Conservation (phyloP, 345 rosid genomes). For the Firmiana major region DNA sequence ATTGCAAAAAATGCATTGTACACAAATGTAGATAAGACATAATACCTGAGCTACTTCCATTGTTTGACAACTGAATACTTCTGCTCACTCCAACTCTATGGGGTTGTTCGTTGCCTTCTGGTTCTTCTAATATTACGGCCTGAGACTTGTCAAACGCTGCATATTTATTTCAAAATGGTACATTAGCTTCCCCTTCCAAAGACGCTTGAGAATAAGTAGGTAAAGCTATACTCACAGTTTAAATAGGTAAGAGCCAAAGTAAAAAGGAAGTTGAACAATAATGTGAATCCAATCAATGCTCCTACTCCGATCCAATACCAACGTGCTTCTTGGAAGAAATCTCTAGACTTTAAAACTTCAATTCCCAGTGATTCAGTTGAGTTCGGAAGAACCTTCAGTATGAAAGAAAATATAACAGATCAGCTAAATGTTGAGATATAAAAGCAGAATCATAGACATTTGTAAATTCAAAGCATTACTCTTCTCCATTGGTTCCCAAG, state of each 20-base stretch:
- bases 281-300: conserved; percentile 45
- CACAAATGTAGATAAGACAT: neutral
- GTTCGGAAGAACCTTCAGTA: conserved; percentile 21
- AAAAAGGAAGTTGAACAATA: conserved; percentile 46
- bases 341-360: conserved; percentile 40
- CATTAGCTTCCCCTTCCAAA: neutral
- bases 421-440: neutral
- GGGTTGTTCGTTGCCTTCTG: conserved; percentile 22
- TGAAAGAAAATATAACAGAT: neutral
- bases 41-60: conserved; percentile 29
- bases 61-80: conserved; percentile 26
- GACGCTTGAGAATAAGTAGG: conserved; percentile 8
- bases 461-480: conserved; percentile 33
- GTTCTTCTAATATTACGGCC: conserved; percentile 40
- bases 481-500: conserved; percentile 61
- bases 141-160: conserved; percentile 59
- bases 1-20: neutral
- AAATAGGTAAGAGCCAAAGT: conserved; percentile 51
- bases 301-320: conserved; percentile 83
- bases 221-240: conserved; percentile 35
- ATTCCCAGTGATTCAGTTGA: conserved; percentile 38
- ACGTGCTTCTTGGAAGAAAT: conserved; percentile 34
- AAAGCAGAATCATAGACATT: neutral
- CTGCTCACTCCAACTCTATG: conserved; percentile 22
- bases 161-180: neutral